A percentile compares a stretch with the other conserved stretches of the same genome.
Conservation (phyloP, 2,329 filamentous ascomycete species). For the Furcasterigmium sp. region DNA sequence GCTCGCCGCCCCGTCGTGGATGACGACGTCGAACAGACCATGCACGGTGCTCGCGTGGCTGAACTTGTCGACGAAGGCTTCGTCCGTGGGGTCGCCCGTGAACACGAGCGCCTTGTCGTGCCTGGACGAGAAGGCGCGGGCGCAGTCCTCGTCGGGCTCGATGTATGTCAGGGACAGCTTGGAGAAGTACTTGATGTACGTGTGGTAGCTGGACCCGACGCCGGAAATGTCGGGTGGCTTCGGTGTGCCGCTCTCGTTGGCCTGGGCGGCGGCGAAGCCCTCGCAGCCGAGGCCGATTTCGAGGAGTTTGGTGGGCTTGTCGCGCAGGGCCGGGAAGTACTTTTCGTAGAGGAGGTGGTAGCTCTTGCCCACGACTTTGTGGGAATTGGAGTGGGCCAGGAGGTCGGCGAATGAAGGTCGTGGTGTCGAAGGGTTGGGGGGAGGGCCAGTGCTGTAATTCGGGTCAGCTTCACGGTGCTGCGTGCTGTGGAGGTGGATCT, state of each 20-base stretch:
- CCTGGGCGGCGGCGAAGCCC: slow-evolving; percentile 10
- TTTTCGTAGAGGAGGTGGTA: slow-evolving; percentile 36
- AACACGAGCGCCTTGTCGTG: slow-evolving; percentile 29
- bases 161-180: slow-evolving; percentile 34
- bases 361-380: slow-evolving; percentile 31
- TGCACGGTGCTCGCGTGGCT: slow-evolving; percentile 16
- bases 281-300: slow-evolving; percentile 36
- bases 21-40: slow-evolving; percentile 31
- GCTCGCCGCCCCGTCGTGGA: slow-evolving; percentile 25
- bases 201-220: slow-evolving; percentile 31
- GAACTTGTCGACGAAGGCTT: slow-evolving; percentile 27
- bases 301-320: slow-evolving; percentile 29
- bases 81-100: slow-evolving; percentile 31
- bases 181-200: slow-evolving; percentile 33
- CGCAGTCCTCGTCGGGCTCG: slow-evolving; percentile 30
- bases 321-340: slow-evolving; percentile 24
- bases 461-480: not conserved
- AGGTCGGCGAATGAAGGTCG: slow-evolving; percentile 24
- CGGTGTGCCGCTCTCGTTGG: slow-evolving; percentile 23
- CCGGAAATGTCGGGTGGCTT: slow-evolving; percentile 19
- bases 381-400: slow-evolving; percentile 27
- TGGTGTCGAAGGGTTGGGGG: not conserved
- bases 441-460: not conserved
- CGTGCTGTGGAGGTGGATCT: not conserved
- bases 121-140: slow-evolving; percentile 25